A percentile compares a stretch with the other conserved stretches of the same genome.
Evolutionary conservation across 345 rosid species (phyloP).

Genomic region (Eucalyptus globulus): DNA sequence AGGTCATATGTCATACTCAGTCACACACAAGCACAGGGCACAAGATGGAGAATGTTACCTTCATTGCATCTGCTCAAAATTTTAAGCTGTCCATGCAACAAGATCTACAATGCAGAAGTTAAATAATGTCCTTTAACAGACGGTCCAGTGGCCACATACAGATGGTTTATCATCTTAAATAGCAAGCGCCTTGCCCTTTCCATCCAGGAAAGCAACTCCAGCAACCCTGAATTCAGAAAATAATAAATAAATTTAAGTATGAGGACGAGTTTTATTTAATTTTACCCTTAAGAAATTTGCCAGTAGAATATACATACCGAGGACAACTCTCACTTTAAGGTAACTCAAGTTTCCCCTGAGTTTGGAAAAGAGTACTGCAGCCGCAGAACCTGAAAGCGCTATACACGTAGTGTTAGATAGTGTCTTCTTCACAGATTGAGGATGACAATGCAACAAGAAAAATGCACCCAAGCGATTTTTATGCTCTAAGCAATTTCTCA

Average conservation of each 20-base stretch:
- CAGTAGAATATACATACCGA: constrained; percentile 24
- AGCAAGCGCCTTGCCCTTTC: constrained; percentile 27
- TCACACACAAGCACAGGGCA: background rate
- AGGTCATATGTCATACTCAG: background rate
- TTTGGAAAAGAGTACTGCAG: constrained; percentile 10
- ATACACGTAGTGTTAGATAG: background rate
- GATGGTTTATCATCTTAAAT: background rate
- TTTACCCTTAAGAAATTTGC: background rate
- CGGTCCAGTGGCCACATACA: background rate
- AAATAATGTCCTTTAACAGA: background rate
- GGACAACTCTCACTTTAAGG: constrained; percentile 36
- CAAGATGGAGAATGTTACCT: background rate
- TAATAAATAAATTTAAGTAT: background rate
- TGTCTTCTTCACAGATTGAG: background rate
- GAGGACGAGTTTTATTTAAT: background rate
- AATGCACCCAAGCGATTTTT: background rate
- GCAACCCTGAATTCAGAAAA: constrained; percentile 14
- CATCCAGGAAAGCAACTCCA: constrained; percentile 38
- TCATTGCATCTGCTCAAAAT: background rate
- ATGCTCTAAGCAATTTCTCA: background rate
- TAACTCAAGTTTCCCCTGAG: constrained; percentile 21
- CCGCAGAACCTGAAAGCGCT: constrained; percentile 18
- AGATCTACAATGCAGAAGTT: background rate
- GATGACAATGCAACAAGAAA: background rate
- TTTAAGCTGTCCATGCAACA: background rate